These are phyloP conservation scores for Yamadazyma mexicana DNA, from an alignment of 1,139 yeast species.

Conservation along the genomic window DNA sequence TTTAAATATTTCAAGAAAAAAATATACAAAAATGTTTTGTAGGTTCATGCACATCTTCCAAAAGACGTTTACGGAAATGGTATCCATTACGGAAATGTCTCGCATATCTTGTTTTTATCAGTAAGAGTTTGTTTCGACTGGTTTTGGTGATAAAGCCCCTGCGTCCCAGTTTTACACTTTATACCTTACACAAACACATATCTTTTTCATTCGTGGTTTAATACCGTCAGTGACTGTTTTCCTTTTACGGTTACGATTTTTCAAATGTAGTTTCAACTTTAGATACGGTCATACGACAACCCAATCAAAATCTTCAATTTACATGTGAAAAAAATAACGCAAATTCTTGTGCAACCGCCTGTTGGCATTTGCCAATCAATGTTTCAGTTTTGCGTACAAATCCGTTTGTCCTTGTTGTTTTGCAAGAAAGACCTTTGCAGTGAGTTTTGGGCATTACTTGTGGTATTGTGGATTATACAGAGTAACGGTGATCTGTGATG, in stretches of 20 bases:
- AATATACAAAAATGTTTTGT: background rate
- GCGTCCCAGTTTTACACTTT: background rate
- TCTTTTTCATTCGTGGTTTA: no score
- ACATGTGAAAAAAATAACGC: no score
- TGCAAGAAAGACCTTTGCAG: background rate
- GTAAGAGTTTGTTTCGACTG: no score
- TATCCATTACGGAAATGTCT: constrained; percentile 2
- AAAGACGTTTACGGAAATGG: constrained; percentile 7
- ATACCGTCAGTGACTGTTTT: background rate
- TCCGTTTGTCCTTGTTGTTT: no score
- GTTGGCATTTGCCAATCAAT: no score
- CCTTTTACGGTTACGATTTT: background rate
- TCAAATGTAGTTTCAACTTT: background rate
- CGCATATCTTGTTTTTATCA: background rate
- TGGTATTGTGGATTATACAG: background rate
- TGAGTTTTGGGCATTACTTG: no score
- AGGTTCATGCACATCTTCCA: constrained; percentile 11
- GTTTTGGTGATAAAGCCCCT: background rate
- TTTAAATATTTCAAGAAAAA: constrained; percentile 2
- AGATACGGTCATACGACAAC: background rate
- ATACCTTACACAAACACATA: constrained; percentile 1
- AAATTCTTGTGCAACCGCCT: no score
- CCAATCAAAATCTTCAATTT: background rate
- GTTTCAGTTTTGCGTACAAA: no score
- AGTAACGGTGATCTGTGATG: background rate